Percentiles rank a stretch among this genome's conserved stretches.
Evolutionary conservation across 768 basidiomycete genomes (phyloP).

Genomic region (Xerocomus spinulosus): DNA sequence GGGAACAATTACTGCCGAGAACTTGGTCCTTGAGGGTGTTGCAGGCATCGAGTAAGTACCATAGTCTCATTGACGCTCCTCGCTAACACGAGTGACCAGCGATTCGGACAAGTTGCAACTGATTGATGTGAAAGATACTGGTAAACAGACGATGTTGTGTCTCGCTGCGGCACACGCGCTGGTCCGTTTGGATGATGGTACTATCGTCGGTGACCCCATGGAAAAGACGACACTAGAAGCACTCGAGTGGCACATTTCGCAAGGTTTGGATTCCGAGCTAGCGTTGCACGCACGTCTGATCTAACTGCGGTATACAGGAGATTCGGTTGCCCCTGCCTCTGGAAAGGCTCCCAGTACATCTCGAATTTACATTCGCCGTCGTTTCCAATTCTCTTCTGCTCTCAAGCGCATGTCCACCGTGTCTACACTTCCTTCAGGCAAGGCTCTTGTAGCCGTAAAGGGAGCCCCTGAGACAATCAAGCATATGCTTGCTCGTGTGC

Average conservation of each 20-base stretch:
- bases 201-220: constrained; percentile 97
- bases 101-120: constrained; percentile 57
- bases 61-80: neutral
- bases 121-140: constrained; percentile 71
- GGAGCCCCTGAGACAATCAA: constrained; percentile 98
- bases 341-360: constrained; percentile 50
- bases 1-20: constrained; percentile 95
- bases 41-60: constrained; percentile 77
- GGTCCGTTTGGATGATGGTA: constrained; percentile 90
- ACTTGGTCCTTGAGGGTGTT: constrained; percentile 90
- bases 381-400: constrained; percentile 97
- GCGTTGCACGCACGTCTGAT: neutral
- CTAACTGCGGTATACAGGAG: constrained; percentile 37
- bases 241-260: constrained; percentile 78
- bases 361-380: constrained; percentile 71
- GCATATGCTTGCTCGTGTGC: constrained; percentile 70
- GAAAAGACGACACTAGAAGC: constrained; percentile 94
- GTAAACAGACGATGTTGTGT: constrained; percentile 75
- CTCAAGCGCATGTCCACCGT: constrained; percentile 98
- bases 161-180: constrained; percentile 94
- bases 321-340: constrained; percentile 59
- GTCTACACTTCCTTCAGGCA: constrained; percentile 58
- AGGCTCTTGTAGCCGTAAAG: constrained; percentile 73
- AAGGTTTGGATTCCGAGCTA: constrained; percentile 40
- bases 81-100: constrained; percentile 35